Evolutionary conservation across 768 basidiomycete genomes (phyloP).

Genomic region (Peribolospora kevripleyi): DNA sequence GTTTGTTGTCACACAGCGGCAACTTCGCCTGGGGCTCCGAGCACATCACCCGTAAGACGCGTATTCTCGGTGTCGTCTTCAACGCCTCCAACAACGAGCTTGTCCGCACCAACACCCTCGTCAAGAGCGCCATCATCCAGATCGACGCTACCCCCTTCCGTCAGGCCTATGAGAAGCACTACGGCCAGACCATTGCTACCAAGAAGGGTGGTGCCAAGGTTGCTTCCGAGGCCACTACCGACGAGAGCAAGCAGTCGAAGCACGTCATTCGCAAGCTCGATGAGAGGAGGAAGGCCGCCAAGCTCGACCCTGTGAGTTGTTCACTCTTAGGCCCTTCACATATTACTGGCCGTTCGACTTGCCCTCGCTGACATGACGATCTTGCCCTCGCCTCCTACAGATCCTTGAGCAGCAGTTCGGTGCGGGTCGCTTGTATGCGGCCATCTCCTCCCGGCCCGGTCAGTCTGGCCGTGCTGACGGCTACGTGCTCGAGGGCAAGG

Average conservation of each 20-base stretch:
- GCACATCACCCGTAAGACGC: constrained; percentile 78
- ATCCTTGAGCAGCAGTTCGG: constrained; percentile 52
- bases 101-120: constrained; percentile 96
- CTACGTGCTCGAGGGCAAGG: constrained; percentile 93
- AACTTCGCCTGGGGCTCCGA: constrained; percentile 99
- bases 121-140: constrained; percentile 90
- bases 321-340: background rate
- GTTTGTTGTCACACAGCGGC: constrained; percentile 24
- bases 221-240: constrained; percentile 24
- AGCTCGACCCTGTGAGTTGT: constrained; percentile 58
- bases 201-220: constrained; percentile 33
- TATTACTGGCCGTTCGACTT: background rate
- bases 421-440: constrained; percentile 85
- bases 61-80: constrained; percentile 90
- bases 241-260: constrained; percentile 51
- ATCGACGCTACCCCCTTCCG: constrained; percentile 96
- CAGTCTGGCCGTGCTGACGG: constrained; percentile 93
- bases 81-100: constrained; percentile 99
- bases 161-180: constrained; percentile 98
- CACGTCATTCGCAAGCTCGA: constrained; percentile 69
- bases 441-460: constrained; percentile 81
- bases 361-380: background rate
- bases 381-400: too few species aligned
- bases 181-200: constrained; percentile 65
- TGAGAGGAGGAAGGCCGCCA: constrained; percentile 81